Conservation (phyloP, 164 flowering plant genomes). For the Malania oleifera region DNA sequence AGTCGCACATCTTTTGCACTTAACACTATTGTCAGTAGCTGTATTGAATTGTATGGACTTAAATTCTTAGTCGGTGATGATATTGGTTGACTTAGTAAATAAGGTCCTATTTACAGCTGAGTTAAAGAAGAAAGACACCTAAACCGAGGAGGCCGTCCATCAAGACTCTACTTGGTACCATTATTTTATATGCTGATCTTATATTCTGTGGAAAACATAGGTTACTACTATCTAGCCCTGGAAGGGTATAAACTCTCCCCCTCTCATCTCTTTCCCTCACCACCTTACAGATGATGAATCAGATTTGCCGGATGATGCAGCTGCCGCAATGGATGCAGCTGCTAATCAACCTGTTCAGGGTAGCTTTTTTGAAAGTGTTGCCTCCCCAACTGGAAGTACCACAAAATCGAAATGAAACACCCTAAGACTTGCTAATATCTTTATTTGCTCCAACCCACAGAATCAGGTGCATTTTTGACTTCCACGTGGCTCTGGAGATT, state of each 20-base stretch:
- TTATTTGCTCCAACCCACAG: no score
- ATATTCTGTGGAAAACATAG: no score
- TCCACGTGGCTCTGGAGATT: no score
- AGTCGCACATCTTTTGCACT: no score
- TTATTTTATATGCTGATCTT: background rate
- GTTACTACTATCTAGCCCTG: background rate
- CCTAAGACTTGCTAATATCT: background rate
- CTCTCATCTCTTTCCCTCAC: background rate
- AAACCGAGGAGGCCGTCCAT: slow-evolving; percentile 56
- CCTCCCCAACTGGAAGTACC: slow-evolving; percentile 32
- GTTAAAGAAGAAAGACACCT: slow-evolving; percentile 59
- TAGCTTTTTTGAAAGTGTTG: slow-evolving; percentile 33
- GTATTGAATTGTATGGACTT: no score
- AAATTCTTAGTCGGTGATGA: no score
- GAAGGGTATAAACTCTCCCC: background rate
- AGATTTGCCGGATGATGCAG: slow-evolving; percentile 34
- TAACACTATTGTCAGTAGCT: no score
- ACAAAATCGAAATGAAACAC: slow-evolving; percentile 11
- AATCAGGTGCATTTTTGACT: no score
- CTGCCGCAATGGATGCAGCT: slow-evolving; percentile 6
- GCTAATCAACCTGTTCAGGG: slow-evolving; percentile 29
- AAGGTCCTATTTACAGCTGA: slow-evolving; percentile 55
- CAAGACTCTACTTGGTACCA: slow-evolving; percentile 62
- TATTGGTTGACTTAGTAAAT: no score
- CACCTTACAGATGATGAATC: slow-evolving; percentile 35